Conservation (phyloP, 768 basidiomycete species). For the Neoboletus subvelutipes region DNA sequence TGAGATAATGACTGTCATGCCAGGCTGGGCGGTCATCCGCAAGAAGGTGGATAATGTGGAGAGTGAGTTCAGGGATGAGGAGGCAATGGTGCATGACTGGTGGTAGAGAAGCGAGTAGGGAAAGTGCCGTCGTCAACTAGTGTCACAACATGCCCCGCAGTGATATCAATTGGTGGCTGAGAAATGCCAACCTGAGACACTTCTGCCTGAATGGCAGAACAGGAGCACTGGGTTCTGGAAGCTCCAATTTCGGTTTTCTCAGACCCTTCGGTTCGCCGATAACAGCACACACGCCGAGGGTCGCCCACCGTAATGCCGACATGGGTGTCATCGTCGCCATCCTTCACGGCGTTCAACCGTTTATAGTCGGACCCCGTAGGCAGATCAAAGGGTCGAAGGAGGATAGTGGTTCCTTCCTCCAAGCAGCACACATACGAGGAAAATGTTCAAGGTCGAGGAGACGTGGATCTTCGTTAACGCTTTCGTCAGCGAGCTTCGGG, state of each 20-base stretch:
- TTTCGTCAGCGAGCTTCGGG: background rate
- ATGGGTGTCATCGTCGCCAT: background rate
- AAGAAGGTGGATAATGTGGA: slow-evolving; percentile 26
- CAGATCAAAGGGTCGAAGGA: no score
- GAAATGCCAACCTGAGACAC: background rate
- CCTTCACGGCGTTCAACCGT: background rate
- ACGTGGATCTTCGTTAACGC: background rate
- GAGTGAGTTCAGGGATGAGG: slow-evolving; percentile 27
- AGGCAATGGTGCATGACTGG: slow-evolving; percentile 30
- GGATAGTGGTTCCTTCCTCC: background rate
- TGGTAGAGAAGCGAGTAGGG: background rate
- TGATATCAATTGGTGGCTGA: background rate
- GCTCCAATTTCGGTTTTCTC: slow-evolving; percentile 13
- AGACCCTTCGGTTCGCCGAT: slow-evolving; percentile 12
- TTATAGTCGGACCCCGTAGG: background rate
- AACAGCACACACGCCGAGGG: background rate
- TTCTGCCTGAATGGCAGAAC: background rate
- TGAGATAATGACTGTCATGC: slow-evolving; percentile 18
- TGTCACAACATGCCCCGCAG: background rate
- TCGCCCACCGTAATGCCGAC: background rate
- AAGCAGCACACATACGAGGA: background rate
- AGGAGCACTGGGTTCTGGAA: background rate
- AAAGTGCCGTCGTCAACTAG: background rate
- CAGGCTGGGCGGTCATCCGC: slow-evolving; percentile 19
- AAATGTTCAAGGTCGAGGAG: background rate